phyloP scores from a whole-genome alignment of 1,139 yeast species.

The Torulaspora globosa region DNA sequence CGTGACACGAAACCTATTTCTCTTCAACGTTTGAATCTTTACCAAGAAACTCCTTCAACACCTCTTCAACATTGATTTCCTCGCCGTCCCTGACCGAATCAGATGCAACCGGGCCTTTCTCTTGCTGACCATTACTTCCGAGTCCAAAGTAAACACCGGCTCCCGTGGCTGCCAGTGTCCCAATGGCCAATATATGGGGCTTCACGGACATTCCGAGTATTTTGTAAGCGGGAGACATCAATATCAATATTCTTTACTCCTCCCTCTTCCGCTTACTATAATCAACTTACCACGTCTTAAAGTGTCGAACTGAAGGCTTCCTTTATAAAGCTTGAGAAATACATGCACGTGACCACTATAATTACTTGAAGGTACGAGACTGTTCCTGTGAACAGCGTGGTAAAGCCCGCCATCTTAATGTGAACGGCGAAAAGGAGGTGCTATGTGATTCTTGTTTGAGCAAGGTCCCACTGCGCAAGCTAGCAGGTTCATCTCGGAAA shows the following conservation, averaged over 20 bases:
- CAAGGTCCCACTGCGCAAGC: constrained; percentile 25
- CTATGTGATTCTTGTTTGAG: constrained; percentile 45
- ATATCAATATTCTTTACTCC: not conserved
- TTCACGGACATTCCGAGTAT: constrained; percentile 63
- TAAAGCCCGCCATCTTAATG: constrained; percentile 42
- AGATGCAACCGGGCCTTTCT: constrained; percentile 28
- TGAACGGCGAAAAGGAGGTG: constrained; percentile 38
- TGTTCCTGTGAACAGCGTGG: constrained; percentile 47
- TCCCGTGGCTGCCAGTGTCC: constrained; percentile 39
- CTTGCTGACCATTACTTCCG: constrained; percentile 41
- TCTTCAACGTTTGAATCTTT: constrained; percentile 20
- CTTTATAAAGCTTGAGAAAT: too few species aligned
- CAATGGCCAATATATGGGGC: constrained; percentile 45
- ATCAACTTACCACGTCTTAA: too few species aligned
- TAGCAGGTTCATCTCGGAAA: constrained; percentile 42
- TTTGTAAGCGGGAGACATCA: constrained; percentile 60
- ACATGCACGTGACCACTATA: constrained; percentile 25
- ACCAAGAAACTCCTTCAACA: constrained; percentile 41
- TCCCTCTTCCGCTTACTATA: not conserved
- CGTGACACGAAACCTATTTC: constrained; percentile 6
- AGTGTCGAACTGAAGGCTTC: too few species aligned
- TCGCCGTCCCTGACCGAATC: constrained; percentile 41
- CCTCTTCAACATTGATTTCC: constrained; percentile 61
- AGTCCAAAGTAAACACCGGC: constrained; percentile 36
- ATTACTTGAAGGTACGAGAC: constrained; percentile 49